A percentile compares a stretch with the other conserved stretches of the same genome.
phyloP scores from a whole-genome alignment of 768 basidiomycete species.

The Scleroderma citrinum region DNA sequence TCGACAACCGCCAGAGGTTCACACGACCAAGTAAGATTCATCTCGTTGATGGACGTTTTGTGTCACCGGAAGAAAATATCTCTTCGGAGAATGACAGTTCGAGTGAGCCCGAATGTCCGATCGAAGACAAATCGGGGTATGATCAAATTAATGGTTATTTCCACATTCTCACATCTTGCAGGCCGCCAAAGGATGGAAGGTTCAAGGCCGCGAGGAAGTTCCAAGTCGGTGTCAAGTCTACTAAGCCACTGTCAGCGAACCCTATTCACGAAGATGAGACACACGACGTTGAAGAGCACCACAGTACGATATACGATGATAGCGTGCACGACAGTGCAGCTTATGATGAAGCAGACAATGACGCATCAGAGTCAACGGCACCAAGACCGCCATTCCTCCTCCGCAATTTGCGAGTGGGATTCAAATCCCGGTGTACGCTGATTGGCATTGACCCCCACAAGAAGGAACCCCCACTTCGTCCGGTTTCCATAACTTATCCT shows the following conservation, averaged over 20 bases:
- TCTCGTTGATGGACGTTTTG: neutral
- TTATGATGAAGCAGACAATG: conserved; percentile 35
- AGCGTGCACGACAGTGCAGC: conserved; percentile 24
- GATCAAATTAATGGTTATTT: conserved; percentile 8
- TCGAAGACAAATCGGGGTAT: neutral
- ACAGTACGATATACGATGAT: neutral
- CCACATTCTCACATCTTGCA: neutral
- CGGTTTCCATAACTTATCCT: conserved; percentile 22
- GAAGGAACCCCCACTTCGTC: conserved; percentile 10
- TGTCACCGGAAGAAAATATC: neutral
- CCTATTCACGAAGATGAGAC: conserved; percentile 2
- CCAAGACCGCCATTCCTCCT: conserved; percentile 49
- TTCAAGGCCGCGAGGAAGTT: conserved; percentile 13
- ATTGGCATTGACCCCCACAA: conserved; percentile 31
- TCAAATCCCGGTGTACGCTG: conserved; percentile 36
- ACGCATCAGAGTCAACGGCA: conserved; percentile 28
- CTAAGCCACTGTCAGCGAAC: neutral
- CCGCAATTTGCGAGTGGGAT: conserved; percentile 46
- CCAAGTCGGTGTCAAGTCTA: conserved; percentile 14
- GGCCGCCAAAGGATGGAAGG: conserved; percentile 3
- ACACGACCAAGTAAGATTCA: neutral
- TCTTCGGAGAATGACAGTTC: neutral
- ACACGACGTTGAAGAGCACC: neutral
- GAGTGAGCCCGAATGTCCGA: neutral
- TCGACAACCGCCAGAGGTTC: no score